Conservation (phyloP, 2,329 filamentous ascomycete genomes). For the Hypomyces perniciosus region DNA sequence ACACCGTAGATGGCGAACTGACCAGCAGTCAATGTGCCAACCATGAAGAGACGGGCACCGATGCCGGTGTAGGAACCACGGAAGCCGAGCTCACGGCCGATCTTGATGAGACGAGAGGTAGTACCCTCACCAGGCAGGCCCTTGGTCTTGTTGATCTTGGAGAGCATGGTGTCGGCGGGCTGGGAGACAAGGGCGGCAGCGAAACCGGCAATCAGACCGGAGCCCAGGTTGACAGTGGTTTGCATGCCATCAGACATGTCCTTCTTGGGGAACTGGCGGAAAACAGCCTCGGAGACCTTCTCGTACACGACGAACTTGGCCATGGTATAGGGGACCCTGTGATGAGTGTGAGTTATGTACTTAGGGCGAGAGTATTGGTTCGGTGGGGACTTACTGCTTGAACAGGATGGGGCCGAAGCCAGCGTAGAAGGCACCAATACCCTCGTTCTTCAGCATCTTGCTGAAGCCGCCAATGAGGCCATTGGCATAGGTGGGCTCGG, state of each 20-base stretch:
- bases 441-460: conserved; percentile 80
- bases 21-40: conserved; percentile 68
- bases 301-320: conserved; percentile 93
- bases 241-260: conserved; percentile 61
- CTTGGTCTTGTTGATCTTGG: conserved; percentile 95
- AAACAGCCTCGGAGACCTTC: conserved; percentile 74
- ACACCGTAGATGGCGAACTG: conserved; percentile 84
- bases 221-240: conserved; percentile 72
- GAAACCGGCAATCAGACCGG: conserved; percentile 57
- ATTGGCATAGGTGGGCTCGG: conserved; percentile 76
- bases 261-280: conserved; percentile 63
- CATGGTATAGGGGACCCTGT: conserved; percentile 85
- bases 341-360: conserved; percentile 1
- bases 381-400: conserved; percentile 31
- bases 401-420: conserved; percentile 84
- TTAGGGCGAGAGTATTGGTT: background rate
- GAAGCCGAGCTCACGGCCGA: conserved; percentile 77
- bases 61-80: conserved; percentile 75
- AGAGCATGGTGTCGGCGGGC: conserved; percentile 89
- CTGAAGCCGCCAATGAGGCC: conserved; percentile 72
- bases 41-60: conserved; percentile 59
- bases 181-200: conserved; percentile 82
- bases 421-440: conserved; percentile 81
- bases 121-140: conserved; percentile 81
- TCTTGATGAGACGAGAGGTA: conserved; percentile 76